These are phyloP conservation scores for Niebla homalea DNA, from an alignment of 495 filamentous ascomycete genomes.

Conservation along the genomic window DNA sequence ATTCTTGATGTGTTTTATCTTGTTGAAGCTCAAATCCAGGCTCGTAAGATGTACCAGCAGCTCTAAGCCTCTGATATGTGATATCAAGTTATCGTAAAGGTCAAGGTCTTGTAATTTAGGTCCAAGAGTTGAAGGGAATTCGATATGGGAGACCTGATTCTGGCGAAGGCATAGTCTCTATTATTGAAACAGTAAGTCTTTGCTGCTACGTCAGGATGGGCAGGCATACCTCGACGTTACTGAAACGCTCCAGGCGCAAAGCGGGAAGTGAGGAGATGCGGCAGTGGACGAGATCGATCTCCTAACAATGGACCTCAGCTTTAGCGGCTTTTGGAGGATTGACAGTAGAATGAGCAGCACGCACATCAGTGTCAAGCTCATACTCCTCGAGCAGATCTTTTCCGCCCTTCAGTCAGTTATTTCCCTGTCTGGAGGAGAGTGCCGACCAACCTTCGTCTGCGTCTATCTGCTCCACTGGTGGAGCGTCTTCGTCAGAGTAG, in stretches of 20 bases:
- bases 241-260: constrained; percentile 70
- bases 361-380: constrained; percentile 44
- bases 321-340: constrained; percentile 10
- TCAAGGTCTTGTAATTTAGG: constrained; percentile 68
- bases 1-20: constrained; percentile 96
- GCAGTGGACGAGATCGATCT: constrained; percentile 82
- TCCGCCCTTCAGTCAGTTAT: constrained; percentile 1
- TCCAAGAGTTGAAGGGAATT: constrained; percentile 49
- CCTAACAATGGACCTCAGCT: constrained; percentile 29
- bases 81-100: constrained; percentile 95
- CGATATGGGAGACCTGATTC: constrained; percentile 72
- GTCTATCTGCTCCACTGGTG: constrained; percentile 59
- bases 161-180: constrained; percentile 85
- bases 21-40: constrained; percentile 94
- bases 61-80: constrained; percentile 73
- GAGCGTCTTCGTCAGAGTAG: constrained; percentile 71
- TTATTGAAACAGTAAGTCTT: background rate
- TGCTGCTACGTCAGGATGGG: background rate
- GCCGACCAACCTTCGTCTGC: constrained; percentile 61
- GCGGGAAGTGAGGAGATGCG: constrained; percentile 68
- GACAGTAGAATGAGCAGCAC: background rate
- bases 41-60: constrained; percentile 57
- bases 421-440: background rate
- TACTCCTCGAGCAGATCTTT: constrained; percentile 55
- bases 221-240: constrained; percentile 45